Evolutionary conservation across 192 early-diverging fungal species (phyloP).

Genomic region (Martensiomyces pterosporus): DNA sequence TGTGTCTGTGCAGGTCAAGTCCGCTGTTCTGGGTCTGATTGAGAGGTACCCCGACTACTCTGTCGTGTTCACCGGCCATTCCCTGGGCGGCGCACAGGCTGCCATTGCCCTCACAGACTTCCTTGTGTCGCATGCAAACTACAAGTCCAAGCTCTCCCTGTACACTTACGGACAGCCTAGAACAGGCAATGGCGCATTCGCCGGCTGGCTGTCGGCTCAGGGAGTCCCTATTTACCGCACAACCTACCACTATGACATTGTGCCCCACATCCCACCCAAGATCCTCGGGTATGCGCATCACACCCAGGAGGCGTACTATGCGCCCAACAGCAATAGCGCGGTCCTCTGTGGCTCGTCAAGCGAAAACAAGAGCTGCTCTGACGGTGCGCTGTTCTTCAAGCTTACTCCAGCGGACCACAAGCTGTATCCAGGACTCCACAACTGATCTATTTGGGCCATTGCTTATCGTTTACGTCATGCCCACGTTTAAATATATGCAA

Average conservation of each 20-base stretch:
- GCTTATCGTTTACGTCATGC: no score
- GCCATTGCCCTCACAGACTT: constrained; percentile 37
- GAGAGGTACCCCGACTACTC: constrained; percentile 27
- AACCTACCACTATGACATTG: constrained; percentile 44
- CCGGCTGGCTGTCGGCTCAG: constrained; percentile 14
- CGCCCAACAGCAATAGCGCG: neutral
- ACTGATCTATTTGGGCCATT: no score
- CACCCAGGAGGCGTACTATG: neutral
- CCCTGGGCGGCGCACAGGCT: constrained; percentile 48
- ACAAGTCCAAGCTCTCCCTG: constrained; percentile 22
- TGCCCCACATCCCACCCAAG: constrained; percentile 35
- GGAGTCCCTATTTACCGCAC: constrained; percentile 31
- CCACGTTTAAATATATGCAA: no score
- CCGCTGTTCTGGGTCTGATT: constrained; percentile 9
- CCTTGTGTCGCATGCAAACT: constrained; percentile 10
- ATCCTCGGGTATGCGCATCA: neutral
- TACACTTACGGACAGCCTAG: constrained; percentile 52
- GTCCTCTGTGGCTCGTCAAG: neutral
- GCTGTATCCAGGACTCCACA: no score
- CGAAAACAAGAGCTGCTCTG: neutral
- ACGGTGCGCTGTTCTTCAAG: no score
- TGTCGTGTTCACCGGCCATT: constrained; percentile 48
- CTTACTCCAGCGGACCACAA: no score
- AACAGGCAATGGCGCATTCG: constrained; percentile 40
- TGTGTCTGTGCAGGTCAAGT: constrained; percentile 21